Base-by-base conservation (phyloP, 2,329 filamentous ascomycete species). In the Diplodia sapinea region DNA sequence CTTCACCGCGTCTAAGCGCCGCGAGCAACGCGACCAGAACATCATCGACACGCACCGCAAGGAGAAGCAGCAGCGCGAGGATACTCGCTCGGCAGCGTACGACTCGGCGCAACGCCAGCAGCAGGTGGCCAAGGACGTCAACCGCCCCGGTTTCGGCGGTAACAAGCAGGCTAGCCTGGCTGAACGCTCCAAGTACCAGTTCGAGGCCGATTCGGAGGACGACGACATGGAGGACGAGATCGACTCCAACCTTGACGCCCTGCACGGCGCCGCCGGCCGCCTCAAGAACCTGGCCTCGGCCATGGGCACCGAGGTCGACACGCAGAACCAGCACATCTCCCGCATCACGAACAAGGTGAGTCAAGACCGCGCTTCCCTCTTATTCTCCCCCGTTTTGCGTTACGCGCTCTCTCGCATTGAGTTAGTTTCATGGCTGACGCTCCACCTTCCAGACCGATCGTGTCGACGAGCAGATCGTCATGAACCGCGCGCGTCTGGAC, bases 271-370 rank as follows among this genome's bases (percentile, higher is more conserved):
- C 67, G 90, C 91, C 12, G 85, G 85, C 68, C 86, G 90, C 71
- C 82, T 96, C 76, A 93, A 96, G 74, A 82, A 85, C 70, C 83
- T 95, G 26, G 91, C 91, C 17, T 83, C 85, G 71, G 91, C 90
- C 55, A 94, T 93, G 74, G 90, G 89, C 57, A 82, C 86, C 56
- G 92, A 95, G 76, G 85, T 95, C 29, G 89, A 92, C 69, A 82
- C 86, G 68, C 91, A 96, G 81, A 96, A 96, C 79, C 85, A 86
- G 73, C 85, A 89, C 74, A 90, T 97, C 74, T 89, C 91, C 70
- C 86, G 89, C 68, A 92, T 97, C 75, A 91, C 87, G 71, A 82
- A 82, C 71, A 96, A 96, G 65, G 65, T 67, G 17, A 67, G 65
- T 54, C 13, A 29, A 4, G 5, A 2, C 17, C 5, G 9, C 13